These are phyloP conservation scores for Penicillium canescens DNA, from an alignment of 495 filamentous ascomycete species.

Conservation along the genomic window DNA sequence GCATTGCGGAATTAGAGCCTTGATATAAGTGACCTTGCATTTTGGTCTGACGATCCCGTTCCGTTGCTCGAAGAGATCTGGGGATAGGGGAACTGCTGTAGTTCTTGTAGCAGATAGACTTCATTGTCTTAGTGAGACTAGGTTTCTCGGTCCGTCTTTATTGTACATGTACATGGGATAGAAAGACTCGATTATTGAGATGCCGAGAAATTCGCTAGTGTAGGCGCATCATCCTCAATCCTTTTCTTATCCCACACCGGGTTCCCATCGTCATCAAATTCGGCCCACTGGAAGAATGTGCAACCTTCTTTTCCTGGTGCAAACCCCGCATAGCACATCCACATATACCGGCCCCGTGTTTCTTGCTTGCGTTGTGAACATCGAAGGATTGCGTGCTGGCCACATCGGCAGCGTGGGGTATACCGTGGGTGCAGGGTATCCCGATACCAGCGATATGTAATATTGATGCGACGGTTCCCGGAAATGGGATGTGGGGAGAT, in stretches of 20 bases:
- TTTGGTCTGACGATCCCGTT: too few species aligned
- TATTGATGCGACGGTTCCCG: conserved; percentile 79
- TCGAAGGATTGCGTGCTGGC: conserved; percentile 68
- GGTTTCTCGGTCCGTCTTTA: not conserved
- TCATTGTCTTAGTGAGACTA: not conserved
- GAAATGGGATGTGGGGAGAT: conserved; percentile 82
- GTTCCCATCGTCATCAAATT: conserved; percentile 84
- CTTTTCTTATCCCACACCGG: conserved; percentile 58
- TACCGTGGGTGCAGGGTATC: conserved; percentile 68
- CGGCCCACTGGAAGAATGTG: conserved; percentile 83
- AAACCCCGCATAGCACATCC: conserved; percentile 85
- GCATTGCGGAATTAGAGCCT: not conserved
- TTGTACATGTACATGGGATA: too few species aligned
- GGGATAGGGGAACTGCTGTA: too few species aligned
- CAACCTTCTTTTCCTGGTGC: conserved; percentile 76
- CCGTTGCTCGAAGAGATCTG: too few species aligned
- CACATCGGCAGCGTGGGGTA: conserved; percentile 62
- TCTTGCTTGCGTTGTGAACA: conserved; percentile 76
- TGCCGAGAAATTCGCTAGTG: conserved; percentile 33
- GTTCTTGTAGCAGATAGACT: too few species aligned
- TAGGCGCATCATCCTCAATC: conserved; percentile 23
- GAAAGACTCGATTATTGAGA: conserved; percentile 10
- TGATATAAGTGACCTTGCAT: not conserved
- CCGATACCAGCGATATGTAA: conserved; percentile 90
- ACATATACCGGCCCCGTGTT: conserved; percentile 82